phyloP scores from a whole-genome alignment of 2,329 filamentous ascomycete genomes.

The Nigrospora sphaerica region DNA sequence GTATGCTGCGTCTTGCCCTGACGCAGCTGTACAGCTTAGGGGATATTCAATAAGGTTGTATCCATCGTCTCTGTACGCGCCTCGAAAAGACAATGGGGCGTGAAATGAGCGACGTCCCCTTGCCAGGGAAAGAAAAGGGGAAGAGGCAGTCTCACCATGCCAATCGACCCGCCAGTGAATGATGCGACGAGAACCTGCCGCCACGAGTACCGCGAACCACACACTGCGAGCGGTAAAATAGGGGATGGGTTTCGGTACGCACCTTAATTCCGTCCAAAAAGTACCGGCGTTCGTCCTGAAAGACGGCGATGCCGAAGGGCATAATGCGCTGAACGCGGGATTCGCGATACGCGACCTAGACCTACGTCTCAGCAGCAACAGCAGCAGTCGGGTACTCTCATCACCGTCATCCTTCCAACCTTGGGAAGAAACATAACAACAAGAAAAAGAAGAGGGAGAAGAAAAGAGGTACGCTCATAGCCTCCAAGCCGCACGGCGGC shows the following conservation, averaged over 20 bases:
- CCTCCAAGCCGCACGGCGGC: constrained; percentile 8
- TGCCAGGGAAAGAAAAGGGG: too few species aligned
- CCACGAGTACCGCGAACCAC: neutral
- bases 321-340: constrained; percentile 11
- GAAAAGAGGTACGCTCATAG: constrained; percentile 3
- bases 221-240: neutral
- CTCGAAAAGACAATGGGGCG: too few species aligned
- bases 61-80: too few species aligned
- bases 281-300: constrained; percentile 14
- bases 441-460: too few species aligned
- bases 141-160: constrained; percentile 10
- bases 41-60: too few species aligned
- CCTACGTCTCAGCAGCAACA: neutral
- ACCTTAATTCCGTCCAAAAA: constrained; percentile 14
- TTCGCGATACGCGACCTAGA: constrained; percentile 9
- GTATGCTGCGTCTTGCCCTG: too few species aligned
- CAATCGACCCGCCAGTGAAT: constrained; percentile 12
- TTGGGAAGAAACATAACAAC: too few species aligned
- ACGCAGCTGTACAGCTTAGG: too few species aligned
- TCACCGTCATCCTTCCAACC: too few species aligned
- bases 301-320: constrained; percentile 13
- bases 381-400: neutral
- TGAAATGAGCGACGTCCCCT: too few species aligned
- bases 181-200: constrained; percentile 8
- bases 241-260: neutral